phyloP scores from a whole-genome alignment of 1,139 yeast genomes.

The Kazachstania sp. region DNA sequence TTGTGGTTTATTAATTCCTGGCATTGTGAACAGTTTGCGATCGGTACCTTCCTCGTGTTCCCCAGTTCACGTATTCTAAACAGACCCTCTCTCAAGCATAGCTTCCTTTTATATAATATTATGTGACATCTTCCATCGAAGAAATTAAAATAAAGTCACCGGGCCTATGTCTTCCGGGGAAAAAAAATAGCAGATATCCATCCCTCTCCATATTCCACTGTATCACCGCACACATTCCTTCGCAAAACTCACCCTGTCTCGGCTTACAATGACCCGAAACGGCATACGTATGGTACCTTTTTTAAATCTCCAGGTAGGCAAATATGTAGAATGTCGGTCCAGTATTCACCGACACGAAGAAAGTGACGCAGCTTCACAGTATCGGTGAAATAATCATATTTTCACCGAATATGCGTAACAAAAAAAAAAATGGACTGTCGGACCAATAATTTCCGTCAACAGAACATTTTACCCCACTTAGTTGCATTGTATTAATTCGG shows the following conservation, averaged over 20 bases:
- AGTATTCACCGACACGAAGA: neutral
- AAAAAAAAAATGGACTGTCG: no score
- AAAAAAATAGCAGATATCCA: neutral
- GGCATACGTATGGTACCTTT: no score
- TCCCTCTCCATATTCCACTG: neutral
- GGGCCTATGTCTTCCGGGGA: neutral
- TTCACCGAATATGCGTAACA: neutral
- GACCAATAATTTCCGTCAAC: slow-evolving; percentile 4
- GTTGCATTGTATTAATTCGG: no score
- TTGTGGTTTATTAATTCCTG: neutral
- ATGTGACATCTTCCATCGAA: neutral
- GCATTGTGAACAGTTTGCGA: neutral
- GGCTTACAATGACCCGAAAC: no score
- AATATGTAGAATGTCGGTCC: neutral
- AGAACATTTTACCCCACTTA: no score
- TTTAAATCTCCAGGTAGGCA: no score
- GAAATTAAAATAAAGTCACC: neutral
- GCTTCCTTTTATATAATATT: no score
- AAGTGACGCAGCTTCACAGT: no score
- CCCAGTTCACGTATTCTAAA: no score
- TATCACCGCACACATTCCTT: no score
- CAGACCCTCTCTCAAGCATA: no score
- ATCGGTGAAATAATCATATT: neutral
- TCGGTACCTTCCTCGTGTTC: neutral
- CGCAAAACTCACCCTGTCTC: no score